phyloP scores from a whole-genome alignment of 1,284 basidiomycete species.

The Moniliella sp. region DNA sequence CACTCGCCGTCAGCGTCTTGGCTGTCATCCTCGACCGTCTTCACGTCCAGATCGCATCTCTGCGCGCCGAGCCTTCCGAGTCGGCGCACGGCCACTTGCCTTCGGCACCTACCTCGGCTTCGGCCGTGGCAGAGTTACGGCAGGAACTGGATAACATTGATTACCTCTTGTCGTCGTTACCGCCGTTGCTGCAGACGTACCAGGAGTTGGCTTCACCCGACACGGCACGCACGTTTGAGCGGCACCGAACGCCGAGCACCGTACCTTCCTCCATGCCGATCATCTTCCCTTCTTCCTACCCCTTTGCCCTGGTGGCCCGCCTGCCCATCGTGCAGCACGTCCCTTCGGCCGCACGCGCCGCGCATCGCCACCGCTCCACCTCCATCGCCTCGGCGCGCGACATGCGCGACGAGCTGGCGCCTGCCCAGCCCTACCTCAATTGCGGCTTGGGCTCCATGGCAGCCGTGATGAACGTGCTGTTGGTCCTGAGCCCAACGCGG shows the following conservation, averaged over 20 bases:
- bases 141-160: constrained; percentile 88
- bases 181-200: constrained; percentile 67
- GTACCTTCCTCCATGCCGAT: constrained; percentile 49
- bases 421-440: constrained; percentile 40
- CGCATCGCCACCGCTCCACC: constrained; percentile 1
- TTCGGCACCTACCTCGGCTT: background rate
- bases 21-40: constrained; percentile 78
- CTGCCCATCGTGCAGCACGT: constrained; percentile 39
- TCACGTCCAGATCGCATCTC: constrained; percentile 45
- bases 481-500: constrained; percentile 56
- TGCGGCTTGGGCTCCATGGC: constrained; percentile 66
- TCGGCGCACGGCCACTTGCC: background rate
- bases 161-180: constrained; percentile 60
- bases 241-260: constrained; percentile 42
- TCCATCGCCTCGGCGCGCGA: constrained; percentile 5
- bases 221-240: constrained; percentile 50
- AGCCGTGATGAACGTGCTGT: constrained; percentile 59
- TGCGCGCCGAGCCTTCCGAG: constrained; percentile 1
- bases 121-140: constrained; percentile 6
- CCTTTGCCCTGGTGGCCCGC: constrained; percentile 59
- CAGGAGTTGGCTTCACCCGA: constrained; percentile 53
- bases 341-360: constrained; percentile 8
- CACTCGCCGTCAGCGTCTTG: constrained; percentile 41
- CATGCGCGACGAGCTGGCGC: constrained; percentile 7
- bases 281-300: constrained; percentile 78